Base-by-base conservation (phyloP, 257 asterid genomes). In the Salvia miltiorrhiza region DNA sequence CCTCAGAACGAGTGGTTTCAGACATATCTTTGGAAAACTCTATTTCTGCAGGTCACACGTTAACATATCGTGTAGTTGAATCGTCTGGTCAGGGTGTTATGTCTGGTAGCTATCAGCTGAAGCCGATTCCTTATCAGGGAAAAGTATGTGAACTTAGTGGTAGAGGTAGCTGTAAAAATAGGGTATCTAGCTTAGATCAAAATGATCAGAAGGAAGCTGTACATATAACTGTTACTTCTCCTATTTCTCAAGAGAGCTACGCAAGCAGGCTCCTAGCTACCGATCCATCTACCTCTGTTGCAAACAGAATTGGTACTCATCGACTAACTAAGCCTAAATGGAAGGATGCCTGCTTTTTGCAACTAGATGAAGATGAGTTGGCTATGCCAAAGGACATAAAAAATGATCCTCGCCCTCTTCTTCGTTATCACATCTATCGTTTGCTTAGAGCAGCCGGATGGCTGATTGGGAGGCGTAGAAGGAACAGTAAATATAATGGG, bases 321-420 rank as follows among this genome's bases (percentile, higher is more conserved):
- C 84, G 76, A 58, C 76, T 80, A 33, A 56, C 86, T 73, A 94
- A 89, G 80, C 91, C 92, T 32, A 94, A 81, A 81, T 91, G 97
- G 99, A 91, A 90, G 79, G 96, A 89, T 45, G 79, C 88, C 56
- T 89, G 97, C 87, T 94, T 94, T 78, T 20, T 89, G 78, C 82
- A 80, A 79, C 84, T 94, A 76, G 88, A 83, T 59, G 93, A 89
- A 57, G 83, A 80, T 59, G 96, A 94, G 71, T 74, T 90, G 9
- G 83, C 86, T 24, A 76, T 79, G 89, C 86, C 95, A 71, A 86
- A 68, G 78, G 89, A 81, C 62, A 67, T 84, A 21, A 88, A 87
- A 83, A 94, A 89, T 63, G 97, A 89, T 75, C 97, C 97, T 35
- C 99, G 99, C 19, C 95, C 99, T 73, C 87, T 91, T 78, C 95